Evolutionary conservation across 2,329 filamentous ascomycete genomes (phyloP).

Genomic region (Domatiomyces catenatus): DNA sequence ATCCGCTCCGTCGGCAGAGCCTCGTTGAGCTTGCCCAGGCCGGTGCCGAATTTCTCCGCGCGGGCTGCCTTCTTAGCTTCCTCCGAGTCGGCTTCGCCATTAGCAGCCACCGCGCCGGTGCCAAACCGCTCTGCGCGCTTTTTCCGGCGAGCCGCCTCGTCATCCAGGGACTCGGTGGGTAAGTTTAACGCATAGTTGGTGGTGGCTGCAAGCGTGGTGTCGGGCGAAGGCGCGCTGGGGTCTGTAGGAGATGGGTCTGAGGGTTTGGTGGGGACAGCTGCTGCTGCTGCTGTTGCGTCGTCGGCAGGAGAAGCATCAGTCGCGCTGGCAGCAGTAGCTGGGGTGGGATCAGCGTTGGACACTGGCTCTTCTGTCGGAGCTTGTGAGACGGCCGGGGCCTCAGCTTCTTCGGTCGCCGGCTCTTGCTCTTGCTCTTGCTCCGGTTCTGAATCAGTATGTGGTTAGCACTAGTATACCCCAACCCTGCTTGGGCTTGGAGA

Average conservation of each 20-base stretch:
- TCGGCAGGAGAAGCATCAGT: not conserved
- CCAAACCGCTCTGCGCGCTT: constrained; percentile 35
- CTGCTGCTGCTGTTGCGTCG: constrained; percentile 2
- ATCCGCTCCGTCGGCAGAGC: constrained; percentile 31
- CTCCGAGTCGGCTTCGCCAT: constrained; percentile 27
- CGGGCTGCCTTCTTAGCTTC: constrained; percentile 31
- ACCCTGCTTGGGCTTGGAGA: constrained; percentile 16
- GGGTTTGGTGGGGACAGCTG: constrained; percentile 1
- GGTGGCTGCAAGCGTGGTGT: constrained; percentile 8
- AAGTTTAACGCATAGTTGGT: constrained; percentile 27
- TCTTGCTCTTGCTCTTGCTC: constrained; percentile 9
- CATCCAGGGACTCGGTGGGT: constrained; percentile 29
- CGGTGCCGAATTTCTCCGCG: constrained; percentile 30
- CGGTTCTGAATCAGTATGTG: not conserved
- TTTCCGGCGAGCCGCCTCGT: constrained; percentile 33
- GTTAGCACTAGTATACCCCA: not conserved
- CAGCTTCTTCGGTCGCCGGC: constrained; percentile 8
- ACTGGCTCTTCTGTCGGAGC: not conserved
- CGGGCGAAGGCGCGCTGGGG: constrained; percentile 1
- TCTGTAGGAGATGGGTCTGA: constrained; percentile 5
- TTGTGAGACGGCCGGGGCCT: constrained; percentile 3
- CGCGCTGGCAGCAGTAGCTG: not conserved
- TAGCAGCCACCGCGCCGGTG: constrained; percentile 17
- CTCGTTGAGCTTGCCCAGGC: constrained; percentile 31
- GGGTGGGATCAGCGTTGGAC: too few relatives aligned